Base-by-base conservation (phyloP, 176 grass and related monocot species). In the Neostapfia colusana region DNA sequence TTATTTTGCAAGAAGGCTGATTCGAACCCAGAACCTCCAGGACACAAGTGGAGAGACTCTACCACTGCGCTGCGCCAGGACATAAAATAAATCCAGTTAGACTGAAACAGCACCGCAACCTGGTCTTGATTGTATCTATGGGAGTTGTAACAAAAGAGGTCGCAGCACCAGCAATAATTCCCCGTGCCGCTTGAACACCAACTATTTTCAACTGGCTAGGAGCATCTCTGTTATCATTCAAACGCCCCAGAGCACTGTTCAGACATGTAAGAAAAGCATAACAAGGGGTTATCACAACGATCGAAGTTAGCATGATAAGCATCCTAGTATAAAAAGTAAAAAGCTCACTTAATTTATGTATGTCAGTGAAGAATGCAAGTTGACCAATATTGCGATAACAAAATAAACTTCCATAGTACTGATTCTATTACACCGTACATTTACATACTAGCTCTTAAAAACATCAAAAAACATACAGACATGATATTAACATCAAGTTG, bases 101-200 rank as follows among this genome's bases (percentile, higher is more conserved):
- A 90, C 69, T 35, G 80, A 75, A 59, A 67, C 20, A 60, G 53
- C 63, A 95, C 91, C 91, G 91, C 74, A 95, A 74, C 75, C 91
- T 86, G 18, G 95, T 99, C 84, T 99, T 99, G 71, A 99, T 95
- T 58, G 95, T 99, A 87, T 99, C 91, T 65, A 99, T 83, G 24
- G 95, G 95, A 66, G 91, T 99, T 57, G 95, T 90, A 78, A 95
- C 89, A 82, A 83, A 99, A 88, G 91, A 95, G 63, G 95, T 90
- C 67, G 90, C 55, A 17, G 91, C 89, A 77, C 91, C 95, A 58
- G 95, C 89, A 87, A 94, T 73, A 72, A 99, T 6, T 20, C 91
- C 91, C 11, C 95, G 91, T 73, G 83, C 79, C 18, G 95, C 95
- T 99, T 99, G 95, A 86, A 99, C 91, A 76, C 84, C 69, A 16